Evolutionary conservation across 2,329 filamentous ascomycete species (phyloP).

Genomic region (Ascochyta lentis): DNA sequence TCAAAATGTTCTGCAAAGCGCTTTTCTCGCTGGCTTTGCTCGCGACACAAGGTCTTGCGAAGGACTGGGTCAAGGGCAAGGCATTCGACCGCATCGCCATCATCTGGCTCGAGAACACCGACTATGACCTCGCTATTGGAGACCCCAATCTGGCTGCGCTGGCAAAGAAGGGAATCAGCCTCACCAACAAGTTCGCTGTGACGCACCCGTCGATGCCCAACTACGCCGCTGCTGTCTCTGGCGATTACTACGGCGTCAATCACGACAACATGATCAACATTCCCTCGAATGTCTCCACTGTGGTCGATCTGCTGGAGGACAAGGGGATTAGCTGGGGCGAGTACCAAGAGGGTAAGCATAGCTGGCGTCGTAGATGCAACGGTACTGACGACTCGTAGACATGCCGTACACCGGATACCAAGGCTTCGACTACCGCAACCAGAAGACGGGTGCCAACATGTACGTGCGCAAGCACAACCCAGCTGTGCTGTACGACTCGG

Average conservation of each 20-base stretch:
- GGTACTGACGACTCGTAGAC: constrained; percentile 50
- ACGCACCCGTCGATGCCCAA: constrained; percentile 78
- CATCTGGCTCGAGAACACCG: constrained; percentile 81
- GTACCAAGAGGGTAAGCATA: constrained; percentile 67
- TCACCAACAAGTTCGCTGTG: constrained; percentile 63
- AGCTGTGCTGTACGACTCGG: constrained; percentile 69
- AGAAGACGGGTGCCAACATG: constrained; percentile 71
- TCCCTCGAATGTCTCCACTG: constrained; percentile 48
- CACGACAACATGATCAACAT: constrained; percentile 68
- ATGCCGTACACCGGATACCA: constrained; percentile 77
- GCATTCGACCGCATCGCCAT: constrained; percentile 75
- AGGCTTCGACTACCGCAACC: constrained; percentile 64
- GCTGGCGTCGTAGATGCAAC: neutral
- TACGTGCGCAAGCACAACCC: constrained; percentile 86
- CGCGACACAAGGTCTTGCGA: constrained; percentile 52
- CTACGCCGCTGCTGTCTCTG: constrained; percentile 72
- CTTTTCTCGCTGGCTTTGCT: constrained; percentile 24
- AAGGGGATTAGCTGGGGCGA: constrained; percentile 58
- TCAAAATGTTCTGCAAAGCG: constrained; percentile 13
- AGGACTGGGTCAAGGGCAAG: constrained; percentile 67
- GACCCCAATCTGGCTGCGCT: constrained; percentile 68
- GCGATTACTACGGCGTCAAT: constrained; percentile 76
- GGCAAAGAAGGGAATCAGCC: constrained; percentile 66
- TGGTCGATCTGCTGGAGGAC: constrained; percentile 53
- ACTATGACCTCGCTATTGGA: constrained; percentile 67